phyloP scores from a whole-genome alignment of 148 eudicot species.

The Drosera capensis region DNA sequence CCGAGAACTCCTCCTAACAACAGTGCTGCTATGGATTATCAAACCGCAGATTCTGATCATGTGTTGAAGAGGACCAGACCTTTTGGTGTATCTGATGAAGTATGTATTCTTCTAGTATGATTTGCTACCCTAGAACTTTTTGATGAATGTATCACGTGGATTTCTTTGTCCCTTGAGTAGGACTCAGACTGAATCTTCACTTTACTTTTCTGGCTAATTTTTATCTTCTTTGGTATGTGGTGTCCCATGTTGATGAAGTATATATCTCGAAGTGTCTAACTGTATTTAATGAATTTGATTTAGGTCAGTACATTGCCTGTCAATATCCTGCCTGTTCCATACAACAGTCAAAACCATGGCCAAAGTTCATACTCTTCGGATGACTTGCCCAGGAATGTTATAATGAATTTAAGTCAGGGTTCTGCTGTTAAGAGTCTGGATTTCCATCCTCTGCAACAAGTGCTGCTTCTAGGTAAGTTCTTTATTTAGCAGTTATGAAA shows the following conservation, averaged over 20 bases:
- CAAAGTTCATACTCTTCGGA: slow-evolving; percentile 22
- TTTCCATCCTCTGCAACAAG: slow-evolving; percentile 50
- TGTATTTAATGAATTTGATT: not conserved
- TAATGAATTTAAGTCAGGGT: slow-evolving; percentile 38
- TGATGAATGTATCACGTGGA: not conserved
- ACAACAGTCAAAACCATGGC: slow-evolving; percentile 24
- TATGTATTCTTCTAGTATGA: slow-evolving; percentile 5
- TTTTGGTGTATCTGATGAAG: slow-evolving; percentile 47
- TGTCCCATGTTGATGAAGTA: no score
- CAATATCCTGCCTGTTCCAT: slow-evolving; percentile 25
- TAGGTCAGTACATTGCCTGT: slow-evolving; percentile 31
- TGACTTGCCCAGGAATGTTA: slow-evolving; percentile 49
- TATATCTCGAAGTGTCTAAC: no score
- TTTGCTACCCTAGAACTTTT: not conserved
- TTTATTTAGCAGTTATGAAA: no score
- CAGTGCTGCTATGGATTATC: slow-evolving; percentile 33
- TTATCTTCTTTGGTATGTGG: no score
- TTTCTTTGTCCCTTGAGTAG: not conserved
- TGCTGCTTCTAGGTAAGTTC: slow-evolving; percentile 46
- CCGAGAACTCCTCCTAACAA: slow-evolving; percentile 37
- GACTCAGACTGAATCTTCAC: no score
- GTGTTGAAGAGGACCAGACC: slow-evolving; percentile 40
- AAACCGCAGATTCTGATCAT: slow-evolving; percentile 43
- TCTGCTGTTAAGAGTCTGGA: slow-evolving; percentile 59
- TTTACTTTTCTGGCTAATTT: no score